Evolutionary conservation across 2,329 filamentous ascomycete species (phyloP).

Genomic region (Talaromyces sp.): DNA sequence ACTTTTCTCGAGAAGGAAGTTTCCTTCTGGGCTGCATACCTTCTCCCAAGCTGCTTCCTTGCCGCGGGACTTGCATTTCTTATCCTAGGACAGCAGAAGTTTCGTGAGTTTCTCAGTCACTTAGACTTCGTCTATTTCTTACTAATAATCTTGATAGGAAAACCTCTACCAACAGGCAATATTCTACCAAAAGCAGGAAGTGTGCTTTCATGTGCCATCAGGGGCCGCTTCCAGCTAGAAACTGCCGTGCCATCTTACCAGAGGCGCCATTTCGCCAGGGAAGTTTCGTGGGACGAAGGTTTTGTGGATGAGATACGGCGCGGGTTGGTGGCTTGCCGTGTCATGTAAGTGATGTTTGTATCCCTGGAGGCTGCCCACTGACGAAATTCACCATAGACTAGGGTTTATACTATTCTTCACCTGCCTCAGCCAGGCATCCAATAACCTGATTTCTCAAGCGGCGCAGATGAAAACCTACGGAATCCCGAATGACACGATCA

Average conservation of each 20-base stretch:
- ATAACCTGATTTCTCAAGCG: conserved; percentile 38
- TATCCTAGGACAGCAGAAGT: background rate
- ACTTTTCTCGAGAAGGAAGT: conserved; percentile 15
- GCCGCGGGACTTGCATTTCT: conserved; percentile 10
- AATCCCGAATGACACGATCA: conserved; percentile 55
- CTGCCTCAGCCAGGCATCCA: conserved; percentile 13
- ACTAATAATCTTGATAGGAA: background rate
- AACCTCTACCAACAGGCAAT: conserved; percentile 11
- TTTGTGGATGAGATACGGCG: conserved; percentile 13
- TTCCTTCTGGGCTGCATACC: conserved; percentile 15
- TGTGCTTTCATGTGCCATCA: conserved; percentile 4
- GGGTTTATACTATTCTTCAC: conserved; percentile 12
- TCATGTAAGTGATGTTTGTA: background rate
- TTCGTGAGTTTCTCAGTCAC: too few species aligned
- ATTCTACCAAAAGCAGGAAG: conserved; percentile 8
- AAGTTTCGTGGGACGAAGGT: conserved; percentile 10
- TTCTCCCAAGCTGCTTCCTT: conserved; percentile 14
- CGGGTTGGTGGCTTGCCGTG: conserved; percentile 10
- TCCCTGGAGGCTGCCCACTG: background rate
- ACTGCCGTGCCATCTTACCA: conserved; percentile 6
- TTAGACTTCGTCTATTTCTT: too few species aligned
- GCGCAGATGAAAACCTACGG: conserved; percentile 47
- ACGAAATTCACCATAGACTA: background rate
- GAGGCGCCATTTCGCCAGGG: background rate
- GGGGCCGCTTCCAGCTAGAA: conserved; percentile 10